Conservation (phyloP, 345 rosid species). For the Aquilaria malaccensis region DNA sequence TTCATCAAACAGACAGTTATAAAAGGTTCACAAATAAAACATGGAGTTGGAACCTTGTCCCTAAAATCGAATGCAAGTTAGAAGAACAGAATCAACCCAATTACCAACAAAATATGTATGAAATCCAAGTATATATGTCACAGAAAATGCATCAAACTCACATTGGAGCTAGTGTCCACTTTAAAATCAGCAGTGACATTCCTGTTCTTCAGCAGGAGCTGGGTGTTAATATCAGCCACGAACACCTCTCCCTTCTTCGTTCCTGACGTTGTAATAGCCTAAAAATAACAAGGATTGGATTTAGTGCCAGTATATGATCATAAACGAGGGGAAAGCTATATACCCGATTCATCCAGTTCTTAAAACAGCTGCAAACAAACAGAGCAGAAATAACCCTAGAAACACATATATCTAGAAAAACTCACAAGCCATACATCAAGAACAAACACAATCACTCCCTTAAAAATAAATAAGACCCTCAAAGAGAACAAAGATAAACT, state of each 20-base stretch:
- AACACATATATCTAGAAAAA: background rate
- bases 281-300: conserved; percentile 6
- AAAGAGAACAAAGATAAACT: background rate
- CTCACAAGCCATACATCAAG: background rate
- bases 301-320: background rate
- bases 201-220: conserved; percentile 87
- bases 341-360: background rate
- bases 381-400: background rate
- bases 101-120: too few species aligned
- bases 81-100: too few species aligned
- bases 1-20: too few species aligned
- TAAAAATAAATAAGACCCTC: background rate
- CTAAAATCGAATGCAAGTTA: too few species aligned
- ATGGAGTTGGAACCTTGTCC: background rate
- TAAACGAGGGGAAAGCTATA: background rate
- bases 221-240: conserved; percentile 76
- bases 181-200: conserved; percentile 83
- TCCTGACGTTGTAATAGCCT: conserved; percentile 78
- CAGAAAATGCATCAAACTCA: conserved; percentile 22
- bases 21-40: background rate
- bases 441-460: background rate
- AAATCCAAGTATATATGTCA: too few species aligned
- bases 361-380: too few species aligned
- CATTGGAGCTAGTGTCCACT: conserved; percentile 77
- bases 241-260: conserved; percentile 71